Percentiles rank a stretch among this genome's conserved stretches.
Conservation (phyloP, 1,284 basidiomycete genomes). For the Irpex sp. region DNA sequence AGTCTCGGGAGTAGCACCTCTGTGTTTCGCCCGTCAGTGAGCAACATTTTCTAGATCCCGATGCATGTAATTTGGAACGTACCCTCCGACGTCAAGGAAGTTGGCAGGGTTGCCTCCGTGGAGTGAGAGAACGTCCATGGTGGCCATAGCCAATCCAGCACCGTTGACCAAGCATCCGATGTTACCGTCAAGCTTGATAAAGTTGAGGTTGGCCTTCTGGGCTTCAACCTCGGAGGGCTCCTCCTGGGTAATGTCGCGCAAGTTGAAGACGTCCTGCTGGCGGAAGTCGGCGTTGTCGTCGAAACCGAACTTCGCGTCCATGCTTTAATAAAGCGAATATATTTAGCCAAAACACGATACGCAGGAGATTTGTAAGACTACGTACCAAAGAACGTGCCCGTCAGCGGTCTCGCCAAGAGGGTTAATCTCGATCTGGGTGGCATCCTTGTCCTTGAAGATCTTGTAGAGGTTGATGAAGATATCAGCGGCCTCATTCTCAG, state of each 20-base stretch:
- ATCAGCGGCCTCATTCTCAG: slow-evolving; percentile 84
- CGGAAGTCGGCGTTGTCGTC: slow-evolving; percentile 99
- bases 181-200: slow-evolving; percentile 98
- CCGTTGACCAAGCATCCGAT: slow-evolving; percentile 99
- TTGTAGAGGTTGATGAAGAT: slow-evolving; percentile 95
- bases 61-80: slow-evolving; percentile 19
- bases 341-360: no score
- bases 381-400: slow-evolving; percentile 89
- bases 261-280: slow-evolving; percentile 85
- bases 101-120: slow-evolving; percentile 97
- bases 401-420: slow-evolving; percentile 95
- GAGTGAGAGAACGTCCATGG: slow-evolving; percentile 97
- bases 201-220: slow-evolving; percentile 94
- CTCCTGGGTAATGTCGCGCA: slow-evolving; percentile 94
- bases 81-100: slow-evolving; percentile 98
- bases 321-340: no score
- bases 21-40: slow-evolving; percentile 22
- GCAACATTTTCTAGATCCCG: no score
- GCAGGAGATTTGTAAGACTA: no score
- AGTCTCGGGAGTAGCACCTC: slow-evolving; percentile 95
- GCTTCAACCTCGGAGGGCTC: slow-evolving; percentile 96
- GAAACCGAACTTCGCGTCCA: slow-evolving; percentile 99
- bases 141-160: slow-evolving; percentile 99
- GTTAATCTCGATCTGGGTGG: slow-evolving; percentile 99
- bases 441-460: slow-evolving; percentile 99